Base-by-base conservation (phyloP, 495 filamentous ascomycete genomes). In the Darksidea phi region DNA sequence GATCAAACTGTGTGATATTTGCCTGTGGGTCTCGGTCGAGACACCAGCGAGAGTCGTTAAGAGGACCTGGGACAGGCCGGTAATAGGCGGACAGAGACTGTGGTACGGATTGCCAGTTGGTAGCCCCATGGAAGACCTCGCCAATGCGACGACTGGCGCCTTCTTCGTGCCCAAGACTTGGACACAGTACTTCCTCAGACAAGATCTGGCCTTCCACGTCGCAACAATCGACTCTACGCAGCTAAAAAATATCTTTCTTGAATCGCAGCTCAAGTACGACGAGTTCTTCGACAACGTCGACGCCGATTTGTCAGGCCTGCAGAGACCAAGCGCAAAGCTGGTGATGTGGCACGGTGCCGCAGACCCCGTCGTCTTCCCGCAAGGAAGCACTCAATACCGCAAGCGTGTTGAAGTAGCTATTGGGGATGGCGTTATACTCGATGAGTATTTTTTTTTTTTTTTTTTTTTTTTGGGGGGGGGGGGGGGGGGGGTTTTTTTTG, bases 371-470 rank as follows among this genome's bases (percentile, higher is more conserved):
- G 69, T 71, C 61, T 48, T 49, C 15, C 52, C 67, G 23, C 56
- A 71, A n/a, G 64, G 69, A 18, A 60, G 59, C 8, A 26, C 34
- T 3, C 36, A 64, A 42, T 71, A 70, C 48, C 66, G 68, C 58
- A 20, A 70, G 50, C 48, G 48, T 7, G 66, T 72, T 13, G 28
- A 52, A 23, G 23, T 6, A 23, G 28, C 24, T 17, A 6, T 32
- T n/a, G 24, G 49, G 38, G 57, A 11, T 52, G 45, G 10, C 34
- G 48, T 2, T 7, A 67, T 58, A 6, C n/a, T n/a, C n/a, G 18
- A 13, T 11, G 64, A 68, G 18, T 71, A 26, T 49, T 71, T 54
- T 34, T n/a, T n/a, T n/a, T n/a, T n/a, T n/a, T n/a, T n/a, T n/a
- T n/a, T n/a, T n/a, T n/a, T n/a, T n/a, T n/a, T n/a, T n/a, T n/a